Evolutionary conservation across 495 filamentous ascomycete species (phyloP).

Genomic region (Achaetomiella virescens): DNA sequence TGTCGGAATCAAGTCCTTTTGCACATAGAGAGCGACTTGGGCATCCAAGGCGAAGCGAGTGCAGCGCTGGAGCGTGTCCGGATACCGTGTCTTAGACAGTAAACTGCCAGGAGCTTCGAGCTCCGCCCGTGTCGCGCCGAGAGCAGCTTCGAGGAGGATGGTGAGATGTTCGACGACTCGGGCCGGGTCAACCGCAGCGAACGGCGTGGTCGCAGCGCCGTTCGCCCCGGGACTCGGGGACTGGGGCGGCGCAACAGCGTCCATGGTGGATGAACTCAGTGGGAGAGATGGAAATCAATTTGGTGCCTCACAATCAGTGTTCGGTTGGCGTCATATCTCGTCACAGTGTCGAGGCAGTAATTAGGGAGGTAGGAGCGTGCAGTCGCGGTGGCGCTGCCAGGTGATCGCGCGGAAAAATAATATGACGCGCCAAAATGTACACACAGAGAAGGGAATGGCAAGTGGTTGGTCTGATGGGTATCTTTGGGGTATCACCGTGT

Average conservation of each 20-base stretch:
- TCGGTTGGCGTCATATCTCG: slow-evolving; percentile 8
- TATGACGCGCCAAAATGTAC: slow-evolving; percentile 5
- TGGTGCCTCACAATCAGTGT: slow-evolving; percentile 9
- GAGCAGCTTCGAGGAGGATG: slow-evolving; percentile 70
- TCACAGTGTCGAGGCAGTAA: not conserved
- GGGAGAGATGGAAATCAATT: not conserved
- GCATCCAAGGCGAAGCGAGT: slow-evolving; percentile 82
- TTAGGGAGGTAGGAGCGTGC: not conserved
- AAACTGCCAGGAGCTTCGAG: slow-evolving; percentile 75
- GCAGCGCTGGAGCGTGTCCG: slow-evolving; percentile 80
- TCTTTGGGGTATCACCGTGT: slow-evolving; percentile 6
- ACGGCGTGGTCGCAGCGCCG: slow-evolving; percentile 37
- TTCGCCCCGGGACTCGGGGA: slow-evolving; percentile 37
- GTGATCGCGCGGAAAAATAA: not conserved
- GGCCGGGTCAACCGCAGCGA: slow-evolving; percentile 42
- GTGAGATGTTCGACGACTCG: slow-evolving; percentile 72
- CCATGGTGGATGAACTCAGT: slow-evolving; percentile 33
- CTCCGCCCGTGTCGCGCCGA: slow-evolving; percentile 77
- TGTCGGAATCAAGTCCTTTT: slow-evolving; percentile 64
- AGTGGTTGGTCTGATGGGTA: not conserved
- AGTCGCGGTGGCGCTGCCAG: slow-evolving; percentile 1
- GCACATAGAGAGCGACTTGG: slow-evolving; percentile 81
- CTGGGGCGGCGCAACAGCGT: slow-evolving; percentile 39
- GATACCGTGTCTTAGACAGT: slow-evolving; percentile 60
- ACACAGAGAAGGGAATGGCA: not conserved